A percentile compares a stretch with the other conserved stretches of the same genome.
Evolutionary conservation across 228 moss, liverwort and hornwort species (phyloP).

Genomic region (Sphagnum magellanicum): DNA sequence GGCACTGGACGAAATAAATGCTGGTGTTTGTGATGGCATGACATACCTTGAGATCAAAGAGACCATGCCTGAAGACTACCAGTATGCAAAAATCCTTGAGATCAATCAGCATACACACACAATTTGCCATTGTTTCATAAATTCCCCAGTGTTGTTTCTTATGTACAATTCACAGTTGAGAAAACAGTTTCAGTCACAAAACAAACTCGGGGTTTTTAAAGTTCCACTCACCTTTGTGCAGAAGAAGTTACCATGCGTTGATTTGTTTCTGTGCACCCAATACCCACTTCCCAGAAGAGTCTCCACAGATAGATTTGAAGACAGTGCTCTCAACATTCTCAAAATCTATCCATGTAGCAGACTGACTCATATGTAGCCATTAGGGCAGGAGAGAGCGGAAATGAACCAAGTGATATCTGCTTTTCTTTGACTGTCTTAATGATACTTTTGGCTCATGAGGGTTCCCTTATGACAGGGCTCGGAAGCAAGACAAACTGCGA

Average conservation of each 20-base stretch:
- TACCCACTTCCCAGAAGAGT: too few relatives aligned
- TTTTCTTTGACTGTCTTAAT: not conserved
- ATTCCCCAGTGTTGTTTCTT: not conserved
- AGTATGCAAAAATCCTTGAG: conserved; percentile 32
- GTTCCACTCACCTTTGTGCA: not conserved
- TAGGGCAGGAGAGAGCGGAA: not conserved
- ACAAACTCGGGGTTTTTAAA: not conserved
- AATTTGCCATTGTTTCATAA: not conserved
- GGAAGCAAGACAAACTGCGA: conserved; percentile 88
- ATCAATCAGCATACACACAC: not conserved
- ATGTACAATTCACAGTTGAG: not conserved
- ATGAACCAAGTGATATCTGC: not conserved
- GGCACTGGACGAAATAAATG: conserved; percentile 95
- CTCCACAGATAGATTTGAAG: too few relatives aligned
- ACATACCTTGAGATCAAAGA: conserved; percentile 86
- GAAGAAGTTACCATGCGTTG: not conserved
- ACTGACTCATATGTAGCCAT: not conserved
- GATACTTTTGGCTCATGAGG: not conserved
- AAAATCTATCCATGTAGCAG: not conserved
- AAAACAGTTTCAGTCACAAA: not conserved
- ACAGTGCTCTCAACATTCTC: too few relatives aligned
- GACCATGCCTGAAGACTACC: conserved; percentile 89
- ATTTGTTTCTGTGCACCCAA: too few relatives aligned
- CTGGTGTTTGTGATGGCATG: conserved; percentile 98
- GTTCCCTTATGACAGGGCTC: conserved; percentile 42